A percentile compares a stretch with the other conserved stretches of the same genome.
These are phyloP conservation scores for Pseudogymnoascus sp. DNA, from an alignment of 2,329 filamentous ascomycete genomes.

Conservation along the genomic window DNA sequence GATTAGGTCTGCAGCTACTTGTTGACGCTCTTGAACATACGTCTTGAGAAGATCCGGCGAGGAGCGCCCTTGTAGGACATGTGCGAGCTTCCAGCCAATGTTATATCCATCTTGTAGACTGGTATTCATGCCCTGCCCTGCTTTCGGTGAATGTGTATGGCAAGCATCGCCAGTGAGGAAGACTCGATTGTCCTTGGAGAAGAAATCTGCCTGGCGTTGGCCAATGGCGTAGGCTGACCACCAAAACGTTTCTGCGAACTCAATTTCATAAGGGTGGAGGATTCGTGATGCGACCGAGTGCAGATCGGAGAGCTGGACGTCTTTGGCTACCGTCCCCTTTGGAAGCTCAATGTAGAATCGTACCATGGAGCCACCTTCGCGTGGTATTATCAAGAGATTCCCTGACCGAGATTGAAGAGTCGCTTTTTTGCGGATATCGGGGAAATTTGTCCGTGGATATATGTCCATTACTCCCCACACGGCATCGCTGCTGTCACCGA, in stretches of 20 bases:
- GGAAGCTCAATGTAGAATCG: constrained; percentile 54
- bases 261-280: constrained; percentile 19
- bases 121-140: constrained; percentile 51
- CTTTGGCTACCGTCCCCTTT: constrained; percentile 43
- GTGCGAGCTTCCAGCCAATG: constrained; percentile 50
- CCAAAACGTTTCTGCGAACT: constrained; percentile 32
- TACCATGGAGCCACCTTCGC: constrained; percentile 46
- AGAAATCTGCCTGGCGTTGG: constrained; percentile 49
- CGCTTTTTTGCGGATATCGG: constrained; percentile 51
- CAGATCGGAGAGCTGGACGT: constrained; percentile 44
- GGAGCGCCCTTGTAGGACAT: constrained; percentile 38
- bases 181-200: constrained; percentile 44
- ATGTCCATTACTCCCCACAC: constrained; percentile 52
- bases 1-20: constrained; percentile 48
- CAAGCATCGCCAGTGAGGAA: constrained; percentile 49
- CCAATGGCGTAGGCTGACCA: constrained; percentile 51
- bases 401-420: constrained; percentile 46
- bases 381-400: constrained; percentile 52
- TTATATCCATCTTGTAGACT: constrained; percentile 53
- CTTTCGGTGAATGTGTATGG: constrained; percentile 54
- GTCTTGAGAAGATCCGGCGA: constrained; percentile 38
- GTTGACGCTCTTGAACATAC: constrained; percentile 44
- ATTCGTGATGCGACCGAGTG: constrained; percentile 39
- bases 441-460: constrained; percentile 43
- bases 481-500: constrained; percentile 48